Evolutionary conservation across 495 filamentous ascomycete species (phyloP).

Genomic region (Xylaria acuta): DNA sequence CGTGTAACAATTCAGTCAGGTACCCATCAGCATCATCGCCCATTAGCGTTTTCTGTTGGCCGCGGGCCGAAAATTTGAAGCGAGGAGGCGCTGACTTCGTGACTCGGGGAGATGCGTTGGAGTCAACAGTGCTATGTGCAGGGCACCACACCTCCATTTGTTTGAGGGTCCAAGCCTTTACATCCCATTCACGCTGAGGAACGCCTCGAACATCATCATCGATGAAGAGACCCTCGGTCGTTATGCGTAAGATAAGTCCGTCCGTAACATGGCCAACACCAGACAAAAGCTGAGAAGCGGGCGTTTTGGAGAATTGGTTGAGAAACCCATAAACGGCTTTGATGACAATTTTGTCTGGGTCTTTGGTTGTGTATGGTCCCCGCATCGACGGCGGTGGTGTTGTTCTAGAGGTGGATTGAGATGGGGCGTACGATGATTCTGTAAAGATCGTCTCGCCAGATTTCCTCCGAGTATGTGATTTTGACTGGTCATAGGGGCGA

Average conservation of each 20-base stretch:
- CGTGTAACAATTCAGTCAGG: slow-evolving; percentile 61
- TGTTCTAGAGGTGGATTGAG: slow-evolving; percentile 81
- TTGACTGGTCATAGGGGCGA: slow-evolving; percentile 81
- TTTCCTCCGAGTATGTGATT: slow-evolving; percentile 57
- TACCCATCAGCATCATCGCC: slow-evolving; percentile 69
- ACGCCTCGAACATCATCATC: slow-evolving; percentile 91
- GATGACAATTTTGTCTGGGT: slow-evolving; percentile 94
- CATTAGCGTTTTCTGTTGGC: slow-evolving; percentile 54
- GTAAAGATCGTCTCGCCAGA: slow-evolving; percentile 74
- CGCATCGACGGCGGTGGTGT: slow-evolving; percentile 82
- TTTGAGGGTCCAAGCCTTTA: slow-evolving; percentile 97
- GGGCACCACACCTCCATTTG: slow-evolving; percentile 89
- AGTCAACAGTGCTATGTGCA: slow-evolving; percentile 48
- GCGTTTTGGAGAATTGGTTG: slow-evolving; percentile 79
- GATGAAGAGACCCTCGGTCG: slow-evolving; percentile 91
- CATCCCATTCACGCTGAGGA: slow-evolving; percentile 93
- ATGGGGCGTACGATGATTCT: slow-evolving; percentile 83
- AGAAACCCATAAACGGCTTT: slow-evolving; percentile 90
- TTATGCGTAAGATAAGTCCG: slow-evolving; percentile 80
- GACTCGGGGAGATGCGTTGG: slow-evolving; percentile 43
- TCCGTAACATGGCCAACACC: slow-evolving; percentile 78
- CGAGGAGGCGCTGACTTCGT: slow-evolving; percentile 38
- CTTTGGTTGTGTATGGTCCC: slow-evolving; percentile 77
- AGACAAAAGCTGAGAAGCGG: slow-evolving; percentile 78
- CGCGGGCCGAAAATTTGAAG: slow-evolving; percentile 38